phyloP scores from a whole-genome alignment of 2,329 filamentous ascomycete genomes.

The Nothophaeocryptopus gaeumannii region DNA sequence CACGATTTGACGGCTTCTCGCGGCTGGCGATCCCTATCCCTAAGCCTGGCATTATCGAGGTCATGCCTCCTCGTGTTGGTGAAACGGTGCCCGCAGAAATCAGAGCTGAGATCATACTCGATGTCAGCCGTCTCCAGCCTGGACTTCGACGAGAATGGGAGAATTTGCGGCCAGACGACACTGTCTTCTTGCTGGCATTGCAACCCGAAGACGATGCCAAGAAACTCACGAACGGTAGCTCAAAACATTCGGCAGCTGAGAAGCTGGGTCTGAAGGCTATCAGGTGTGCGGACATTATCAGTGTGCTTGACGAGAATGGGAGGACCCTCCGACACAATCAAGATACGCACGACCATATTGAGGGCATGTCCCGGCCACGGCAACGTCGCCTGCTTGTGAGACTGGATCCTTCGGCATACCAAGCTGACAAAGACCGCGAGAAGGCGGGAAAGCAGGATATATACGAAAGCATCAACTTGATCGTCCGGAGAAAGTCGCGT shows the following conservation, averaged over 20 bases:
- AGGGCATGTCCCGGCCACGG: conserved; percentile 60
- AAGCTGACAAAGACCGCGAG: conserved; percentile 66
- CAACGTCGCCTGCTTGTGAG: conserved; percentile 73
- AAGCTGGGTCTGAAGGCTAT: conserved; percentile 67
- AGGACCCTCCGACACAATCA: conserved; percentile 63
- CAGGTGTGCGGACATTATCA: conserved; percentile 79
- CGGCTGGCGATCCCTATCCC: conserved; percentile 87
- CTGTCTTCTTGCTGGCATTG: conserved; percentile 80
- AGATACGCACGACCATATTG: conserved; percentile 52
- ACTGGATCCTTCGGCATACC: conserved; percentile 75
- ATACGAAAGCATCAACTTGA: conserved; percentile 79
- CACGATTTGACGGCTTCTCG: conserved; percentile 76
- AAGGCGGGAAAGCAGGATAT: conserved; percentile 69
- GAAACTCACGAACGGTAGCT: conserved; percentile 55
- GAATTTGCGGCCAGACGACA: conserved; percentile 77
- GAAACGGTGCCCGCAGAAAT: conserved; percentile 77
- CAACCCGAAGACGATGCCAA: conserved; percentile 57
- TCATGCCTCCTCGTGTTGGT: conserved; percentile 78
- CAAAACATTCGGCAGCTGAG: conserved; percentile 50
- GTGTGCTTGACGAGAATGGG: conserved; percentile 82
- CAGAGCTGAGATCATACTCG: conserved; percentile 78
- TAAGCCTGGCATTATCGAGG: conserved; percentile 83
- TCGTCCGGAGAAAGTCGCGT: conserved; percentile 76
- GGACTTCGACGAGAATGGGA: conserved; percentile 86
- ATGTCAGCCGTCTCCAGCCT: conserved; percentile 75